These are phyloP conservation scores for Pestalotiopsis sp. DNA, from an alignment of 2,329 filamentous ascomycete genomes.

Conservation along the genomic window DNA sequence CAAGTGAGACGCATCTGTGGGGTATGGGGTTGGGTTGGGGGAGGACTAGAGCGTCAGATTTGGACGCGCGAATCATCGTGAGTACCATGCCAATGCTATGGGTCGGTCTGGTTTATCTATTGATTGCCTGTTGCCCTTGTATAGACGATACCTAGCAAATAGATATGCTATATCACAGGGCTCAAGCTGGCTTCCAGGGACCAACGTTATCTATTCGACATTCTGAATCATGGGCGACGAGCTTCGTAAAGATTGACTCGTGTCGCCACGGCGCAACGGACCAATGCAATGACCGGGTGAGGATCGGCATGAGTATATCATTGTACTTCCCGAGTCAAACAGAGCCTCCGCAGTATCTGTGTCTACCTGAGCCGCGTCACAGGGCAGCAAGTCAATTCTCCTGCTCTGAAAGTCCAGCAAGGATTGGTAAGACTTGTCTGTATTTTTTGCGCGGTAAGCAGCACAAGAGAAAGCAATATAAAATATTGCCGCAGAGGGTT, in stretches of 20 bases:
- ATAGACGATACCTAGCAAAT: neutral
- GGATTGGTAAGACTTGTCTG: neutral
- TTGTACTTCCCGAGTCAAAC: neutral
- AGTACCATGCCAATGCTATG: neutral
- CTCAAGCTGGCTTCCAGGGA: neutral
- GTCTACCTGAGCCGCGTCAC: neutral
- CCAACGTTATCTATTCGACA: neutral
- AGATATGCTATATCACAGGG: neutral
- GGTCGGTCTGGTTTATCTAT: too few species aligned
- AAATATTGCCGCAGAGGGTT: neutral
- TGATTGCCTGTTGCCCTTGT: neutral
- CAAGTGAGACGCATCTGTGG: neutral
- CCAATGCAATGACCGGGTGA: neutral
- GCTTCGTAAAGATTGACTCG: neutral
- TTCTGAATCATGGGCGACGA: neutral
- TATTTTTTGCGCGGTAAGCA: neutral
- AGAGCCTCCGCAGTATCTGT: neutral
- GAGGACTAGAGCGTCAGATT: neutral
- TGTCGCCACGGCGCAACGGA: neutral
- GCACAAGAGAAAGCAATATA: neutral
- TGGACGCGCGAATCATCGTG: neutral
- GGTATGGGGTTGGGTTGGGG: neutral
- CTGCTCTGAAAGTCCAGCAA: too few species aligned
- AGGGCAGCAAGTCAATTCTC: too few species aligned
- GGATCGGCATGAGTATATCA: neutral